A percentile compares a stretch with the other conserved stretches of the same genome.
Conservation (phyloP, 495 filamentous ascomycete genomes). For the Neurospora sublineolata region DNA sequence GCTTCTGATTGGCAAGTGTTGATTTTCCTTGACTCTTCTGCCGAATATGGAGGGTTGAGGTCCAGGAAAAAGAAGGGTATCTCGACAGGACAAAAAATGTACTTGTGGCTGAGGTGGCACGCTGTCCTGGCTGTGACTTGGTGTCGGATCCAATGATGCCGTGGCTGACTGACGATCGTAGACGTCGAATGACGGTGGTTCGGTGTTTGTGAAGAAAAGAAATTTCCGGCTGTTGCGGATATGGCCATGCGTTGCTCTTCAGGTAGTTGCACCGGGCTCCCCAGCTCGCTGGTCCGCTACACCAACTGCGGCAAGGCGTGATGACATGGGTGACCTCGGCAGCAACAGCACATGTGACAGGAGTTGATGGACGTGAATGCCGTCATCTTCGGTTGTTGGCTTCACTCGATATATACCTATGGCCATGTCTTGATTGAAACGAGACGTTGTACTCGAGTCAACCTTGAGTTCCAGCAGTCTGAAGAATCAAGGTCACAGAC, state of each 20-base stretch:
- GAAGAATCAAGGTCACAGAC: background rate
- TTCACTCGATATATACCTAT: background rate
- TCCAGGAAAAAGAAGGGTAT: background rate
- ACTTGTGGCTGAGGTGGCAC: background rate
- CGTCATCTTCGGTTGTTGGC: background rate
- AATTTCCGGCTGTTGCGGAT: constrained; percentile 20
- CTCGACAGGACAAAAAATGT: background rate
- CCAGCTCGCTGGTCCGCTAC: background rate
- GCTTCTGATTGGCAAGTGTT: background rate
- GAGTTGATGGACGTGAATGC: background rate
- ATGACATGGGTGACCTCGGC: background rate
- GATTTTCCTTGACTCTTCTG: background rate
- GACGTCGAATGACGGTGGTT: background rate
- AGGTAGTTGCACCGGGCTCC: background rate
- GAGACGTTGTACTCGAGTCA: background rate
- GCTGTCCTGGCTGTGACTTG: background rate
- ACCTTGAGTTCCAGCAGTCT: background rate
- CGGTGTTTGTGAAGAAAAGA: constrained; percentile 3
- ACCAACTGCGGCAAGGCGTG: background rate
- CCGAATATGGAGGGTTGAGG: background rate
- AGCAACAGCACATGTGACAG: background rate
- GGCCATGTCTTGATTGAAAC: background rate
- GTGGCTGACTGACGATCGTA: background rate
- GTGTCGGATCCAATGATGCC: background rate
- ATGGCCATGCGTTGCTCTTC: background rate